Percentiles rank a stretch among this genome's conserved stretches.
Evolutionary conservation across 805 yeast species (phyloP).

Genomic region (Myxozyma udenii): DNA sequence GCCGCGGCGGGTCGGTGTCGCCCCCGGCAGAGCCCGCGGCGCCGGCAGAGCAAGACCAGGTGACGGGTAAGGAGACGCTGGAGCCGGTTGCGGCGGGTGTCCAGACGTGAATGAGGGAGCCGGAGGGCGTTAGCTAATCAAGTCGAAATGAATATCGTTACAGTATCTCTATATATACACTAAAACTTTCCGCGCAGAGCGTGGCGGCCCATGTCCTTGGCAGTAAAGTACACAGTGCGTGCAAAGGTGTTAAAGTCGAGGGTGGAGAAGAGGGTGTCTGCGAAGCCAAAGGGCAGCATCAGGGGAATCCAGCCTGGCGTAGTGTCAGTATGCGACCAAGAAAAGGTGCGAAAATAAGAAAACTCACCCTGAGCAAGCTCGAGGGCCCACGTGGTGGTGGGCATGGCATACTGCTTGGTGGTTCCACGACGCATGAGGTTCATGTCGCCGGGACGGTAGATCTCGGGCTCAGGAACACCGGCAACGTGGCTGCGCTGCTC

Average conservation of each 20-base stretch:
- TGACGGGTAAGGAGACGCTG: too few species aligned
- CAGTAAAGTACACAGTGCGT: conserved; percentile 73
- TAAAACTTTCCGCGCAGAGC: conserved; percentile 68
- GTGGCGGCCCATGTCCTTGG: conserved; percentile 68
- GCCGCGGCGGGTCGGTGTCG: conserved; percentile 1
- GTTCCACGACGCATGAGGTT: conserved; percentile 74
- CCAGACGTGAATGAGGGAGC: too few species aligned
- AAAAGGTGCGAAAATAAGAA: background rate
- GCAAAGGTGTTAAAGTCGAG: conserved; percentile 67
- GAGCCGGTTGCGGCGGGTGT: too few species aligned
- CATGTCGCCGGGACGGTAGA: conserved; percentile 82
- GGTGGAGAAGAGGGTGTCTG: conserved; percentile 76
- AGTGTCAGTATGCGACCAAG: too few species aligned
- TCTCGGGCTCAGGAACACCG: conserved; percentile 55
- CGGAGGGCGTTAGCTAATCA: too few species aligned
- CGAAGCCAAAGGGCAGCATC: conserved; percentile 94
- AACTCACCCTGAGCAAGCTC: conserved; percentile 80
- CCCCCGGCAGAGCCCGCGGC: background rate
- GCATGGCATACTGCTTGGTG: conserved; percentile 84
- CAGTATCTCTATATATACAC: background rate
- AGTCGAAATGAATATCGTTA: background rate
- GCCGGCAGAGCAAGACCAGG: too few species aligned
- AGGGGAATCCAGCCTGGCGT: conserved; percentile 81
- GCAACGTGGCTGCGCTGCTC: conserved; percentile 71
- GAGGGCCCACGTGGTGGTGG: conserved; percentile 75